Evolutionary conservation across 805 yeast genomes (phyloP), one percentile per base, ranked within the genome.

Genomic region (Saccharomyces mikatae): DNA sequence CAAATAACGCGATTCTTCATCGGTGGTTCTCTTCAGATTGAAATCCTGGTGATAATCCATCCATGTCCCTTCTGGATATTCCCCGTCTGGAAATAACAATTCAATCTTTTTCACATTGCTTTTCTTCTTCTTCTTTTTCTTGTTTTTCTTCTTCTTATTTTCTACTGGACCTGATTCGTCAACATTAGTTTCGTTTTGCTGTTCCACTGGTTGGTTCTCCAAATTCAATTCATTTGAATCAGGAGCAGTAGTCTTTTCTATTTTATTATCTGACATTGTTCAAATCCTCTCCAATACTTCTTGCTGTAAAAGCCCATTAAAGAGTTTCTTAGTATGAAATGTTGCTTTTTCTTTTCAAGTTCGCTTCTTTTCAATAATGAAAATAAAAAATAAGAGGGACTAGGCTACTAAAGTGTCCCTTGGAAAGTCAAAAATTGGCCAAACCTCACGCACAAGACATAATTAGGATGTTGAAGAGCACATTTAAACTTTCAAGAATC

Each of bases 51-150:
- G 81, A 65, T 91, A 89, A 53, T 89, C 95, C 69, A 76, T 74
- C 84, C 90, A 86, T 72, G 89, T 86, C 52, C 97, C 97, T 65
- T 84, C 94, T 4, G 97, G 97, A 65, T 81, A 91, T 1, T 75
- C 72, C 0, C 83, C 87, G 30, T 82, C 86, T 0, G 92, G 86
- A 70, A 80, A 92, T 51, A 83, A 75, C 47, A 77, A 74, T 24
- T 83, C 80, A 54, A 94, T 84, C 41, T 86, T 84, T 29, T 80
- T 82, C 41, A 82, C 72, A 56, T 83, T 69, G 54, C 71, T 74
- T 68, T 74, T 77, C 75, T 77, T 77, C 74, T 78, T 82, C 74
- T 75, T 80, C 69, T 76, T 77, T 71, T 74, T 82, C 76, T 78
- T 81, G 76, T 81, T 83, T 72, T 82, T 82, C 69, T 76, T 78